Percentiles rank a stretch among this genome's conserved stretches.
Evolutionary conservation across 352 stramenopile genomes (phyloP).

Genomic region (Globisporangium echinulatum): DNA sequence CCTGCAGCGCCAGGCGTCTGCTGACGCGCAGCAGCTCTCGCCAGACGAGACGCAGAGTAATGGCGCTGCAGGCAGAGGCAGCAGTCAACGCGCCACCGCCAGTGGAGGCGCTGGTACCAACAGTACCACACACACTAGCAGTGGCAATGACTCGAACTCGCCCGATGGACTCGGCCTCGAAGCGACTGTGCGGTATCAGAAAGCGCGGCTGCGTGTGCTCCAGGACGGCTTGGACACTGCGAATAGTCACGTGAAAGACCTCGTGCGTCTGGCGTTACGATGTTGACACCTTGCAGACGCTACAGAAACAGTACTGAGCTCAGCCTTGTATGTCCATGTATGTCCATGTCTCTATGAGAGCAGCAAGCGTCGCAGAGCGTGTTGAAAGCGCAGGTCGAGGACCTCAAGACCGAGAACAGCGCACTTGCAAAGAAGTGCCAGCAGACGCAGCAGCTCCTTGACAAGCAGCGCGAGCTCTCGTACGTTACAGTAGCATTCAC

Average conservation of each 20-base stretch:
- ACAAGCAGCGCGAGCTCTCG: conserved; percentile 75
- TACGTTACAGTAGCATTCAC: conserved; percentile 10
- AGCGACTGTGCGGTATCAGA: conserved; percentile 66
- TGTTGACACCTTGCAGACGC: too few relatives aligned
- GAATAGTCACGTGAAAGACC: conserved; percentile 25
- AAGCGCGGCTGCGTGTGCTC: conserved; percentile 60
- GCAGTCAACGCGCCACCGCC: neutral
- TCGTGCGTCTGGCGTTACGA: conserved; percentile 24
- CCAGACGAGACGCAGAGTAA: neutral
- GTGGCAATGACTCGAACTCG: neutral
- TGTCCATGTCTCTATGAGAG: neutral
- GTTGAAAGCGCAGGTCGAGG: conserved; percentile 37
- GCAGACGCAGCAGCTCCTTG: conserved; percentile 59
- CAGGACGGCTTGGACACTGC: conserved; percentile 60
- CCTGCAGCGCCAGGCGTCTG: conserved; percentile 2
- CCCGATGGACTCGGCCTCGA: conserved; percentile 47
- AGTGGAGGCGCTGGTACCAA: neutral
- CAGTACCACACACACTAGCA: neutral
- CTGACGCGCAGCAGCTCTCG: neutral
- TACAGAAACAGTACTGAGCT: too few relatives aligned
- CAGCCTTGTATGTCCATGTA: too few relatives aligned
- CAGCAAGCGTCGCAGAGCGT: conserved; percentile 33
- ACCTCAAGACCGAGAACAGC: conserved; percentile 39
- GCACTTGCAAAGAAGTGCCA: conserved; percentile 47
- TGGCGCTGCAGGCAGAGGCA: neutral